Evolutionary conservation across 306 rosid species (phyloP).

Genomic region (Potentilla sterilis): DNA sequence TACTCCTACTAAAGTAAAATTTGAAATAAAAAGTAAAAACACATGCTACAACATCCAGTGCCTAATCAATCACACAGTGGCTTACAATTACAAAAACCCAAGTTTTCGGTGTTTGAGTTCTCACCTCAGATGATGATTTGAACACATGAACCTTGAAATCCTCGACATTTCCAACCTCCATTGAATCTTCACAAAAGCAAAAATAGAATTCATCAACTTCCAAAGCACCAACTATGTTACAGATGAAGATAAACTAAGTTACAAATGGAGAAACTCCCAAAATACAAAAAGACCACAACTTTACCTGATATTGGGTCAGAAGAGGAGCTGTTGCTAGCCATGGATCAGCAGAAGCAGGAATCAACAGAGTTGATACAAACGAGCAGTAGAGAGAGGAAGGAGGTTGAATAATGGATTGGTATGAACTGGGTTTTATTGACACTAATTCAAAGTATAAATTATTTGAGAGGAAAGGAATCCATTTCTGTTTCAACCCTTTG

Average conservation of each 20-base stretch:
- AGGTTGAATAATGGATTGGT: not conserved
- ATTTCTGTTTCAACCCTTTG: slow-evolving; percentile 3
- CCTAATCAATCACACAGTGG: not conserved
- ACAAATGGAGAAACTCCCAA: not conserved
- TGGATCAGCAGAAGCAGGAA: not conserved
- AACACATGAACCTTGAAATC: slow-evolving; percentile 66
- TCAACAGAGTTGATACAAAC: not conserved
- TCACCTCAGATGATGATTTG: slow-evolving; percentile 82
- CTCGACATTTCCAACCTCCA: slow-evolving; percentile 47
- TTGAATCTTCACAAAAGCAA: slow-evolving; percentile 25
- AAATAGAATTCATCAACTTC: slow-evolving; percentile 9
- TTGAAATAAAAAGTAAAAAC: not conserved
- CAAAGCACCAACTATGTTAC: not conserved
- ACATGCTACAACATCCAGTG: not conserved
- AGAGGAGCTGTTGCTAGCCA: slow-evolving; percentile 17
- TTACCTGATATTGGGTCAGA: slow-evolving; percentile 18
- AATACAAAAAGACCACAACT: not conserved
- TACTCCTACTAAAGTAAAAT: not conserved
- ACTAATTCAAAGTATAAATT: not conserved
- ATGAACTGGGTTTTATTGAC: slow-evolving; percentile 1
- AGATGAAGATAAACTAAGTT: slow-evolving; percentile 1
- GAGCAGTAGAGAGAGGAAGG: slow-evolving; percentile 1
- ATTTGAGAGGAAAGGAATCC: not conserved
- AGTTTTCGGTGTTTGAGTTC: slow-evolving; percentile 13
- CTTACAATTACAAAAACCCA: not conserved